These are phyloP conservation scores for Prunus yedoensis DNA, from an alignment of 331 rosid species.

Conservation along the genomic window DNA sequence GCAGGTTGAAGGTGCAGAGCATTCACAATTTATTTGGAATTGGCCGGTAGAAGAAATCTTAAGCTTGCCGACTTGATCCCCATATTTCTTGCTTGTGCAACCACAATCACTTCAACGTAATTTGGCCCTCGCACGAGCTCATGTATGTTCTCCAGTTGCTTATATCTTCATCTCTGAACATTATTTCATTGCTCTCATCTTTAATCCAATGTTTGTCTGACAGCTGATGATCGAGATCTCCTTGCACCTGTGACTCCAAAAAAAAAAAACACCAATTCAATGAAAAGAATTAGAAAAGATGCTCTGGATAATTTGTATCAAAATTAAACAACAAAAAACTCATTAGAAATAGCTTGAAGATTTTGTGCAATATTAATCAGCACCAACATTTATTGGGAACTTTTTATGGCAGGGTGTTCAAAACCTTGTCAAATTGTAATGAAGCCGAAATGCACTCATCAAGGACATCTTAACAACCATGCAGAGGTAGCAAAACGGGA, in stretches of 20 bases:
- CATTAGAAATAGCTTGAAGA: background rate
- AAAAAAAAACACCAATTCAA: background rate
- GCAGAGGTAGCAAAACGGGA: background rate
- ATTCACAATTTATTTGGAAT: constrained; percentile 32
- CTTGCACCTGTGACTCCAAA: background rate
- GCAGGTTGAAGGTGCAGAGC: constrained; percentile 13
- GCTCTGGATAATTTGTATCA: background rate
- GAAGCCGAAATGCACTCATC: background rate
- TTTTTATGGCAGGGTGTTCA: background rate
- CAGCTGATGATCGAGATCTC: background rate
- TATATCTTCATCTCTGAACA: constrained; percentile 33
- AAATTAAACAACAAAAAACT: background rate
- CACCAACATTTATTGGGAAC: background rate
- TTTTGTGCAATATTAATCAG: too few species aligned
- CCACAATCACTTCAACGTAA: constrained; percentile 49
- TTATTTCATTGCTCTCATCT: background rate
- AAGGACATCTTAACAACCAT: background rate
- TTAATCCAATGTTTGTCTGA: background rate
- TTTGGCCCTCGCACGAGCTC: constrained; percentile 28
- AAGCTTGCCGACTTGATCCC: constrained; percentile 37
- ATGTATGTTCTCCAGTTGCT: background rate
- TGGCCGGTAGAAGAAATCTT: constrained; percentile 33
- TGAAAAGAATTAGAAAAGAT: background rate
- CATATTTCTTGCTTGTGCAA: constrained; percentile 38
- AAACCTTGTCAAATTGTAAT: background rate